A percentile compares a stretch with the other conserved stretches of the same genome.
Evolutionary conservation across 495 filamentous ascomycete species (phyloP).

Genomic region (Tuber melanosporum): DNA sequence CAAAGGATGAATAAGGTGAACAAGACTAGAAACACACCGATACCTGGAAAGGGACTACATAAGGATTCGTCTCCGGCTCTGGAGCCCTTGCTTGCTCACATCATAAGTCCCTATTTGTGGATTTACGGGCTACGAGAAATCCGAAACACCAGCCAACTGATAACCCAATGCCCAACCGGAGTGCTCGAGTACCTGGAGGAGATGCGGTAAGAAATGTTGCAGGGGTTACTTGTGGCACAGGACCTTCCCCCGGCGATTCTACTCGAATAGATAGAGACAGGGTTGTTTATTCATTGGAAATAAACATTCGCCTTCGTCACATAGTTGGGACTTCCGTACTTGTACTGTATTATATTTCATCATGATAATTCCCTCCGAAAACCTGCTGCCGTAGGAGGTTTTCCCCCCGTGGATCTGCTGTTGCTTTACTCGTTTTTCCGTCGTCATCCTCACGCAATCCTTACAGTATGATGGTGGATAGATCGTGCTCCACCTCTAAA

Average conservation of each 20-base stretch:
- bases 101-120: background rate
- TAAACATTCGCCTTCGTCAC: slow-evolving; percentile 13
- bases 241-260: background rate
- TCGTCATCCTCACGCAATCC: slow-evolving; percentile 37
- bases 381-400: background rate
- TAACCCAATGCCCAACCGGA: background rate
- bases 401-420: slow-evolving; percentile 1
- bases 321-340: background rate
- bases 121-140: background rate
- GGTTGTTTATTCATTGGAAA: background rate
- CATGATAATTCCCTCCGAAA: background rate
- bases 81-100: background rate
- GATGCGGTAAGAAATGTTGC: background rate
- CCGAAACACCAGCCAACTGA: background rate
- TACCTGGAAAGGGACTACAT: background rate
- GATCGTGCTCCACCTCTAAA: slow-evolving; percentile 25
- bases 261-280: background rate
- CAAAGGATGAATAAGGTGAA: background rate
- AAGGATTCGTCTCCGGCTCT: background rate
- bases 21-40: background rate
- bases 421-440: background rate
- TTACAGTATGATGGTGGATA: slow-evolving; percentile 24
- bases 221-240: background rate
- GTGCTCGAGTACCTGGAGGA: background rate
- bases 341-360: background rate